Percentiles rank a stretch among this genome's conserved stretches.
phyloP scores from a whole-genome alignment of 106 monocot species.

The Dendrobium nobile region DNA sequence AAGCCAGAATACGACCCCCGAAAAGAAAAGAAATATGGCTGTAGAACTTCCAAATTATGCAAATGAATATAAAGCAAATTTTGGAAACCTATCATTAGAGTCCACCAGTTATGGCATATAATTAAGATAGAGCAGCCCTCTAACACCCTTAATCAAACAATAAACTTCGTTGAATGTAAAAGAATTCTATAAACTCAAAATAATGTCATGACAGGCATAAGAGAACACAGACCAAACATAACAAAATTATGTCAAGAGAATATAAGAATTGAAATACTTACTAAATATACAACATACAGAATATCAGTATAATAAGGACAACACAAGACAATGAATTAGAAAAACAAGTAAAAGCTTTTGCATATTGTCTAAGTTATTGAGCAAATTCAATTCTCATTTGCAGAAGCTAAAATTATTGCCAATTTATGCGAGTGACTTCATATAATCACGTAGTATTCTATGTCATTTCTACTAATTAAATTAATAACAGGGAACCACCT shows the following conservation, averaged over 20 bases:
- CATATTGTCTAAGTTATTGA: no score
- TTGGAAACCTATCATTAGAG: neutral
- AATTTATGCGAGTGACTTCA: neutral
- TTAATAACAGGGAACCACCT: neutral
- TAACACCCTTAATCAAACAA: neutral
- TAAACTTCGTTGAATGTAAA: neutral
- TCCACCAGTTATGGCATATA: neutral
- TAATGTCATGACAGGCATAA: neutral
- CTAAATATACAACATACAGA: neutral
- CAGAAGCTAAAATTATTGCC: neutral
- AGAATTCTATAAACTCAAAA: neutral
- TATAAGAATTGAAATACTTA: neutral
- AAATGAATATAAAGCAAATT: neutral
- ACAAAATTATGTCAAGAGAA: neutral
- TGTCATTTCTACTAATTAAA: neutral
- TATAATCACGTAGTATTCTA: neutral
- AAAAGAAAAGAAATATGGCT: neutral
- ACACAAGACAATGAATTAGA: neutral
- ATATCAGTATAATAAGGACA: neutral
- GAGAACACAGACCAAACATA: neutral
- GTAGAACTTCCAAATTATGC: neutral
- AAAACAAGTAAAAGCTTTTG: neutral
- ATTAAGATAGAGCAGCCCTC: neutral
- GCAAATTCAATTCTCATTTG: neutral
- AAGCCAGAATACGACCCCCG: neutral